Conservation (phyloP, 2,329 filamentous ascomycete species). For the Zymoseptoria passerinii region DNA sequence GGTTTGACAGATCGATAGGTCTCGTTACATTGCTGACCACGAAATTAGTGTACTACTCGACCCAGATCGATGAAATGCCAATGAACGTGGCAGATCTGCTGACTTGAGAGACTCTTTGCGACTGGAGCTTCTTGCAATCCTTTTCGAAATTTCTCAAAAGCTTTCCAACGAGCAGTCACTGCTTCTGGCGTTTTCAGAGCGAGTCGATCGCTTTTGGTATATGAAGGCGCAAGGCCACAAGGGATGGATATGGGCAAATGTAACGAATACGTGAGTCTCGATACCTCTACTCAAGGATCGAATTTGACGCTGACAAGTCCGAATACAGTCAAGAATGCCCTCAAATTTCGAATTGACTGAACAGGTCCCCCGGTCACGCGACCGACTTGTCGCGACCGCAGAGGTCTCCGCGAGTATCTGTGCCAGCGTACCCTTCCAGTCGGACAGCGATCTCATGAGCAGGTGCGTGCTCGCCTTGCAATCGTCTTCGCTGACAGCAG, state of each 20-base stretch:
- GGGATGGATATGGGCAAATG: constrained; percentile 29
- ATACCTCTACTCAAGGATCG: background rate
- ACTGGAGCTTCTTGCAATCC: background rate
- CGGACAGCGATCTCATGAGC: background rate
- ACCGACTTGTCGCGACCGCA: background rate
- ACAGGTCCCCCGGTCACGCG: background rate
- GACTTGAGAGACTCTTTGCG: constrained; percentile 13
- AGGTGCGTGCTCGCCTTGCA: background rate
- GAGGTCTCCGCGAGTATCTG: background rate
- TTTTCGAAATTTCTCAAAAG: no score
- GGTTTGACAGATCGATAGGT: constrained; percentile 30
- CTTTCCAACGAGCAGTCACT: no score
- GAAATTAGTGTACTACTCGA: constrained; percentile 74
- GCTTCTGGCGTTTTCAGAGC: background rate
- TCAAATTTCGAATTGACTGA: background rate
- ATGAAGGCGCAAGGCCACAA: constrained; percentile 22
- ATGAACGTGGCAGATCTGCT: constrained; percentile 59
- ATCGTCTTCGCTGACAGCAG: background rate
- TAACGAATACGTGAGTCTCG: constrained; percentile 21
- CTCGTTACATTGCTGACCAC: background rate
- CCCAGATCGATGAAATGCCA: constrained; percentile 97
- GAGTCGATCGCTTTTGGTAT: constrained; percentile 1
- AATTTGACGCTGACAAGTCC: background rate
- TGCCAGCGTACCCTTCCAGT: background rate
- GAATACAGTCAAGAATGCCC: background rate